A percentile compares a stretch with the other conserved stretches of the same genome.
Conservation (phyloP, 306 rosid species). For the Vachellia pachyceras region DNA sequence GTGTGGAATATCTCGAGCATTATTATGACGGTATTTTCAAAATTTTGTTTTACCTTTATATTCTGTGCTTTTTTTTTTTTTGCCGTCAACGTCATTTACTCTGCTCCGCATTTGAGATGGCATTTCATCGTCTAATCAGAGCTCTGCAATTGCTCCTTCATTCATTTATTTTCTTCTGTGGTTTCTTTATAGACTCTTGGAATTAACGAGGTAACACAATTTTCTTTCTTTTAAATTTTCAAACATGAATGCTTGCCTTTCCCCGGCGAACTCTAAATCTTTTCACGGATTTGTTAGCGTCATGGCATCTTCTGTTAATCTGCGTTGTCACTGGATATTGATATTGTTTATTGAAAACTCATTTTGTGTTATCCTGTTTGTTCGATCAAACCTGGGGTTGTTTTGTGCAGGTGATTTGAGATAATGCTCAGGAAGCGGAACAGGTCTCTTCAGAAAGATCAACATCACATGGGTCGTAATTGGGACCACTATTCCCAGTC, state of each 20-base stretch:
- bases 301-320: neutral
- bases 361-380: neutral
- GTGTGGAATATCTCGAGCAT: neutral
- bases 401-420: conserved; percentile 50
- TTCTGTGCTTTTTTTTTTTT: conserved; percentile 36
- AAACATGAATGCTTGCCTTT: neutral
- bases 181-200: conserved; percentile 24
- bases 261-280: conserved; percentile 28
- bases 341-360: conserved; percentile 6
- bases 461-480: conserved; percentile 60
- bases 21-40: conserved; percentile 9
- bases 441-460: conserved; percentile 77
- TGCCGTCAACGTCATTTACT: conserved; percentile 11
- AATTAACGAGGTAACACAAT: neutral
- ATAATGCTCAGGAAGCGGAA: conserved; percentile 85
- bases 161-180: conserved; percentile 22
- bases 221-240: conserved; percentile 1
- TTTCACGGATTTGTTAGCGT: neutral
- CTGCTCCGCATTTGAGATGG: conserved; percentile 32
- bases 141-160: conserved; percentile 34
- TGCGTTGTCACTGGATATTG: neutral
- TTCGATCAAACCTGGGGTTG: conserved; percentile 1
- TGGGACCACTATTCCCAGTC: conserved; percentile 49
- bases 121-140: conserved; percentile 38
- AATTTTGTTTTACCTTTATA: conserved; percentile 10